phyloP scores from a whole-genome alignment of 352 stramenopile genomes.

The Pilasporangium apinafurcum region DNA sequence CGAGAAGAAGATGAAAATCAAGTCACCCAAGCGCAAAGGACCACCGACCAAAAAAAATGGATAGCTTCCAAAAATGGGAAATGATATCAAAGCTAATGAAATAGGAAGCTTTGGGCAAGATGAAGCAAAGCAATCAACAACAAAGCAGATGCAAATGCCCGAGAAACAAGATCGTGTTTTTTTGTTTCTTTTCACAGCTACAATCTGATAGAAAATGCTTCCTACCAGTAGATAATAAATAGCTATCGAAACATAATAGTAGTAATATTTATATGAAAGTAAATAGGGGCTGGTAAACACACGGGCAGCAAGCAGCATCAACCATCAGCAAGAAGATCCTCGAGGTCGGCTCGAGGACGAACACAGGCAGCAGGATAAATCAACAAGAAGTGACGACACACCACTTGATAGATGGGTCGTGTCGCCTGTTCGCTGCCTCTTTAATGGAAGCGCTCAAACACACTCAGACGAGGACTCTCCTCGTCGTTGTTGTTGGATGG shows the following conservation, averaged over 20 bases:
- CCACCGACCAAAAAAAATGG: constrained; percentile 40
- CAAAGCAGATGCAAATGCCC: too few relatives aligned
- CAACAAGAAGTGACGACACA: neutral
- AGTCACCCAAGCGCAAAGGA: constrained; percentile 61
- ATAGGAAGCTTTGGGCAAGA: neutral
- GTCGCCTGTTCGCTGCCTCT: too few relatives aligned
- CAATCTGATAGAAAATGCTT: constrained; percentile 1
- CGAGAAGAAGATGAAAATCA: constrained; percentile 63
- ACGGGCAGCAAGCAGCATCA: constrained; percentile 15
- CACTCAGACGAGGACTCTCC: constrained; percentile 69
- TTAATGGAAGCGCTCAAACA: constrained; percentile 84
- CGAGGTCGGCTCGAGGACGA: neutral
- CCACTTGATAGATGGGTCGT: too few relatives aligned
- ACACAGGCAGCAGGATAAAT: neutral
- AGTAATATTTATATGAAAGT: constrained; percentile 84
- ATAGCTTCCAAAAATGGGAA: constrained; percentile 3
- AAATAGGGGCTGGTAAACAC: constrained; percentile 65
- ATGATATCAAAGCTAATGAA: constrained; percentile 1
- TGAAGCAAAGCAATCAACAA: neutral
- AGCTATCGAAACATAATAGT: constrained; percentile 31
- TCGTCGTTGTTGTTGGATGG: constrained; percentile 35
- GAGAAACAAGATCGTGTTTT: too few relatives aligned
- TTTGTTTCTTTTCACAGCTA: constrained; percentile 2
- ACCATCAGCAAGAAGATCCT: constrained; percentile 1
- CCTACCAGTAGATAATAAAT: constrained; percentile 18